A percentile compares a stretch with the other conserved stretches of the same genome.
phyloP scores from a whole-genome alignment of 352 stramenopile genomes.

The Phytophthora pseudosyringae region DNA sequence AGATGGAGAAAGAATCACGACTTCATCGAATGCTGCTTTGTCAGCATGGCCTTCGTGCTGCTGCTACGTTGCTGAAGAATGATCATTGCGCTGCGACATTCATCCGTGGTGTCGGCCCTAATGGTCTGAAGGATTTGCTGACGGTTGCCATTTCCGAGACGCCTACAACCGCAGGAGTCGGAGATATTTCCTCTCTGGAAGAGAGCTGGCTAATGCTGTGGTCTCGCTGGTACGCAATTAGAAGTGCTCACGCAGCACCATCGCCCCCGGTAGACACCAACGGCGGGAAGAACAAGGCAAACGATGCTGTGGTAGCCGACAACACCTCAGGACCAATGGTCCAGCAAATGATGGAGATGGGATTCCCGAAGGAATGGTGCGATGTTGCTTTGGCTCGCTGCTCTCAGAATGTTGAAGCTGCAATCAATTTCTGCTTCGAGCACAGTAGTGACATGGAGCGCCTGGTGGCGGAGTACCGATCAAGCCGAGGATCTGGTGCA shows the following conservation, averaged over 20 bases:
- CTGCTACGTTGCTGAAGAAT: slow-evolving; percentile 75
- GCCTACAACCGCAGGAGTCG: slow-evolving; percentile 64
- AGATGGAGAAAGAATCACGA: slow-evolving; percentile 83
- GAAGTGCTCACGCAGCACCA: slow-evolving; percentile 51
- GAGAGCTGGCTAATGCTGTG: slow-evolving; percentile 84
- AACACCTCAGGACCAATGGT: slow-evolving; percentile 70
- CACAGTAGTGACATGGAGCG: slow-evolving; percentile 92
- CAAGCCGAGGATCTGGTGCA: slow-evolving; percentile 42
- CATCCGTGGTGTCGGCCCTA: slow-evolving; percentile 59
- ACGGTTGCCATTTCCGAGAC: slow-evolving; percentile 76
- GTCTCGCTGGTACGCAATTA: slow-evolving; percentile 75
- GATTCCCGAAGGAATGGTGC: slow-evolving; percentile 93
- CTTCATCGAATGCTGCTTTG: slow-evolving; percentile 80
- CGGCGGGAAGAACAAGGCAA: slow-evolving; percentile 38
- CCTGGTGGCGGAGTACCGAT: slow-evolving; percentile 81
- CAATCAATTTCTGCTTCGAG: slow-evolving; percentile 94
- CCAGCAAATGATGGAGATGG: slow-evolving; percentile 95
- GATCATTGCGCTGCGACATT: slow-evolving; percentile 68
- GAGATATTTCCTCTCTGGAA: slow-evolving; percentile 78
- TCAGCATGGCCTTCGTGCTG: slow-evolving; percentile 77
- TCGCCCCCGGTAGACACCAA: slow-evolving; percentile 29
- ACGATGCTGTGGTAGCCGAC: slow-evolving; percentile 31
- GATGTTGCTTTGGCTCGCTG: slow-evolving; percentile 87
- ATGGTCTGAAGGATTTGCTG: slow-evolving; percentile 70
- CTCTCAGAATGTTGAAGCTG: slow-evolving; percentile 89